Conservation (phyloP, 768 basidiomycete genomes). For the Hericium erinaceus region DNA sequence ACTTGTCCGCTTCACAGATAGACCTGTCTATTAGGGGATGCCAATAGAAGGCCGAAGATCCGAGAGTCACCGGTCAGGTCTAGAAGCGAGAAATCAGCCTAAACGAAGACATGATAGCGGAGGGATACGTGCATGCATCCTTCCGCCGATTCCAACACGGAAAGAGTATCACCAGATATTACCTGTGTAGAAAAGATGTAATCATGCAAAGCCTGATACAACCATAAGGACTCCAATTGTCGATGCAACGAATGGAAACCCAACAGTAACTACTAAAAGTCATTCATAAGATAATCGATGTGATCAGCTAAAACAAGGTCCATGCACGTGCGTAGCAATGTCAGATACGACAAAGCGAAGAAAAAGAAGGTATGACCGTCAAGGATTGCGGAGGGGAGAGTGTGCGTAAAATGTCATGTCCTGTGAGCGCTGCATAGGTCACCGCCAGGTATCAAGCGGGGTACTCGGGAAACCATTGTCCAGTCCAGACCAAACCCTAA, state of each 20-base stretch:
- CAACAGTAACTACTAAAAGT: not conserved
- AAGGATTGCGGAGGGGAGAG: not conserved
- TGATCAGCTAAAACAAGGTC: not conserved
- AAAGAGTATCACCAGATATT: too few species aligned
- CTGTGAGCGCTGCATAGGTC: not conserved
- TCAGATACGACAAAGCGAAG: not conserved
- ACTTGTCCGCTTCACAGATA: too few species aligned
- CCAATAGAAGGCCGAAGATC: too few species aligned
- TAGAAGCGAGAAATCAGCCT: too few species aligned
- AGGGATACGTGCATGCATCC: too few species aligned
- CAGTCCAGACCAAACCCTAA: constrained; percentile 4
- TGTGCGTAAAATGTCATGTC: not conserved
- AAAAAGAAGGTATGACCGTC: not conserved
- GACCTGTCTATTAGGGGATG: too few species aligned
- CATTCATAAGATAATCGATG: not conserved
- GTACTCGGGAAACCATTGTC: constrained; percentile 3
- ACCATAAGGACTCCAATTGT: not conserved
- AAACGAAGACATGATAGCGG: too few species aligned
- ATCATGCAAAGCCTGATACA: not conserved
- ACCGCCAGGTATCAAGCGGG: not conserved
- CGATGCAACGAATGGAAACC: not conserved
- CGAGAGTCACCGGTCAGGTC: too few species aligned
- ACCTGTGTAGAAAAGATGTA: not conserved
- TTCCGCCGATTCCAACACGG: too few species aligned
- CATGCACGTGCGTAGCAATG: not conserved